Base-by-base conservation (phyloP, 306 rosid species). In the Prunus padus region DNA sequence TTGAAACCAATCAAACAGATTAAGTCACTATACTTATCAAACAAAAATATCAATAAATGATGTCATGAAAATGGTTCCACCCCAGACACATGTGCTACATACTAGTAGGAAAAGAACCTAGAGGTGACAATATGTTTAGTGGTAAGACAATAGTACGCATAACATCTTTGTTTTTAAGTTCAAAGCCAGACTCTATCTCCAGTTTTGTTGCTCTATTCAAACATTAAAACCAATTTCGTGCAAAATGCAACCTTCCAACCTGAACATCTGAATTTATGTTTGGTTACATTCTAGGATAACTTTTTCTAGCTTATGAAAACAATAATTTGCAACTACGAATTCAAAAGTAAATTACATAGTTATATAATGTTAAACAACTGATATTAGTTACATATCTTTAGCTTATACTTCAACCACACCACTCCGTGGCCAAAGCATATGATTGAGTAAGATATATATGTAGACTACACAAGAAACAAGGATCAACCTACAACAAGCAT, bases 401-500 rank as follows among this genome's bases (percentile, higher is more conserved):
- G 16, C 28, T 25, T 25, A 59, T 8, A 59, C 15, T 25, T 3
- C 1, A 1, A 25, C 15, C 40, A 46, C 56, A 45, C 20, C 31
- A 14, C 55, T 33, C 25, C 31, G 16, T 44, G 71, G 13, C 45
- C 54, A 28, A 68, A 46, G 56, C 49, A 47, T 9, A 40, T 3
- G 5, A 46, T 46, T 26, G 14, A 26, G 18, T 69, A 30, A 33
- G 16, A 28, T 20, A 54, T 51, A 50, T 11, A 64, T 33, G 51
- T 14, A 20, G 7, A 52, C 33, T 13, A 22, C 51, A 5, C 16
- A 23, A 71, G 37, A 54, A n/a, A 13, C 49, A 51, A 50, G 16
- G 31, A n/a, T 71, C 47, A 47, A 54, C 65, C 45, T 61, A 65
- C 62, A 28, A 44, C 76, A 64, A 67, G 73, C 42, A 72, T 59